Percentiles rank a stretch among this genome's conserved stretches.
phyloP scores from a whole-genome alignment of 129 eudicot genomes.

The Helianthus tuberosus region DNA sequence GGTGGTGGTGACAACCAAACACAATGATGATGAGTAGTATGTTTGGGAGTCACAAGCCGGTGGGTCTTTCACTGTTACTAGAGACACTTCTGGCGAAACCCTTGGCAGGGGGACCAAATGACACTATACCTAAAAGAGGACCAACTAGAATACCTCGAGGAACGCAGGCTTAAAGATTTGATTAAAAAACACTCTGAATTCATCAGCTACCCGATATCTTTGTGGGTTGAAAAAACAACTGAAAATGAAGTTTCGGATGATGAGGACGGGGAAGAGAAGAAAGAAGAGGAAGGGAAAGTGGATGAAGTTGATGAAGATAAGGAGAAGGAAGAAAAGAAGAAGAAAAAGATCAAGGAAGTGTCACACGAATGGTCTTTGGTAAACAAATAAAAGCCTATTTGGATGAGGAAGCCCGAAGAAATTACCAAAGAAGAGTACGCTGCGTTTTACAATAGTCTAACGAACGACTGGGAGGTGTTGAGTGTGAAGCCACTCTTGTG shows the following conservation, averaged over 20 bases:
- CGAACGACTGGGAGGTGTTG: conserved; percentile 90
- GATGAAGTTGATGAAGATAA: conserved; percentile 79
- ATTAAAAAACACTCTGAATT: conserved; percentile 86
- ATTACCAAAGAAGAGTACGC: conserved; percentile 82
- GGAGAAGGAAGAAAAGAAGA: conserved; percentile 78
- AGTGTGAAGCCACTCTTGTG: no score
- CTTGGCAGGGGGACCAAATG: conserved; percentile 89
- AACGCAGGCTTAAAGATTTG: conserved; percentile 76
- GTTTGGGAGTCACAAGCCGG: conserved; percentile 96
- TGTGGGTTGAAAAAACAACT: conserved; percentile 74
- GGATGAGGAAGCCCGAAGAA: conserved; percentile 92
- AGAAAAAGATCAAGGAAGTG: conserved; percentile 86
- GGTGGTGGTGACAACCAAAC: conserved; percentile 75
- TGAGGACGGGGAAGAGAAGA: conserved; percentile 79
- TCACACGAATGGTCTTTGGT: conserved; percentile 75
- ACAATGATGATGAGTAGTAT: conserved; percentile 84
- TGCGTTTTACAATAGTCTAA: conserved; percentile 85
- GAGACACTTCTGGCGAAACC: conserved; percentile 72
- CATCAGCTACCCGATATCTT: conserved; percentile 85
- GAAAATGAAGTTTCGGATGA: conserved; percentile 84
- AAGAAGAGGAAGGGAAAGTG: conserved; percentile 72
- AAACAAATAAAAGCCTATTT: conserved; percentile 87
- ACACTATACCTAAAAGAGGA: conserved; percentile 70
- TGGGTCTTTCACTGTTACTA: conserved; percentile 79
- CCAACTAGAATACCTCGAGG: conserved; percentile 83